phyloP scores from a whole-genome alignment of 768 basidiomycete genomes.

The Pulveroboletus sp. region DNA sequence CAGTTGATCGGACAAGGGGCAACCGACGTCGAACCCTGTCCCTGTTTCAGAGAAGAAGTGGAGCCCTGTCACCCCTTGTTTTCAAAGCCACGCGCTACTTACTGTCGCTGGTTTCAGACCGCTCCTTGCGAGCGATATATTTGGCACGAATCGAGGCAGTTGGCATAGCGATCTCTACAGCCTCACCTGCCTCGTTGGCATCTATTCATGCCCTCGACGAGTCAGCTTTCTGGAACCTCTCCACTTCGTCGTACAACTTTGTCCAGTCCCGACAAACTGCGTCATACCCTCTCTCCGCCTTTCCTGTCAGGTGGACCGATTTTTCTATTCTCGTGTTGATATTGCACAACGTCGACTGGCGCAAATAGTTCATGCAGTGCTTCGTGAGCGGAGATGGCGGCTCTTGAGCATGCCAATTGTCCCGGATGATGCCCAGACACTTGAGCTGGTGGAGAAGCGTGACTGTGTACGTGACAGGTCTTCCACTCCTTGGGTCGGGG shows the following conservation, averaged over 20 bases:
- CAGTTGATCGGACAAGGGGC: too few species aligned
- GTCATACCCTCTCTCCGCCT: constrained; percentile 7
- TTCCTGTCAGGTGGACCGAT: constrained; percentile 2
- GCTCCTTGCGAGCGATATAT: too few species aligned
- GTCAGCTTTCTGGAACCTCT: constrained; percentile 1
- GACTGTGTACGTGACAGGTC: constrained; percentile 10
- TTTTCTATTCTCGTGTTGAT: constrained; percentile 12
- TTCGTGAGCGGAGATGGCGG: background rate
- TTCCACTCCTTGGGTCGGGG: constrained; percentile 3
- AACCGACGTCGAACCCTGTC: too few species aligned
- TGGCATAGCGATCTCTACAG: too few species aligned
- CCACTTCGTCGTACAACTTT: constrained; percentile 7
- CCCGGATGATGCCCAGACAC: constrained; percentile 8
- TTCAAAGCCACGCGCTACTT: too few species aligned
- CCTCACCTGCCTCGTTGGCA: too few species aligned
- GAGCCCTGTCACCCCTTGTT: too few species aligned
- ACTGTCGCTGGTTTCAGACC: too few species aligned
- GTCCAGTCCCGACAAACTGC: constrained; percentile 13
- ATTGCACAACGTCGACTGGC: constrained; percentile 8
- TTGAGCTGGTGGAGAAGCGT: constrained; percentile 1
- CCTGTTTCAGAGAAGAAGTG: too few species aligned
- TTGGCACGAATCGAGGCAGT: too few species aligned
- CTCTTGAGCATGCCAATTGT: constrained; percentile 1
- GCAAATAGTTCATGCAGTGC: background rate
- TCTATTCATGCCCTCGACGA: too few species aligned